A percentile compares a stretch with the other conserved stretches of the same genome.
These are phyloP conservation scores for Capsella bursapastoris DNA, from an alignment of 345 rosid species.

Conservation along the genomic window DNA sequence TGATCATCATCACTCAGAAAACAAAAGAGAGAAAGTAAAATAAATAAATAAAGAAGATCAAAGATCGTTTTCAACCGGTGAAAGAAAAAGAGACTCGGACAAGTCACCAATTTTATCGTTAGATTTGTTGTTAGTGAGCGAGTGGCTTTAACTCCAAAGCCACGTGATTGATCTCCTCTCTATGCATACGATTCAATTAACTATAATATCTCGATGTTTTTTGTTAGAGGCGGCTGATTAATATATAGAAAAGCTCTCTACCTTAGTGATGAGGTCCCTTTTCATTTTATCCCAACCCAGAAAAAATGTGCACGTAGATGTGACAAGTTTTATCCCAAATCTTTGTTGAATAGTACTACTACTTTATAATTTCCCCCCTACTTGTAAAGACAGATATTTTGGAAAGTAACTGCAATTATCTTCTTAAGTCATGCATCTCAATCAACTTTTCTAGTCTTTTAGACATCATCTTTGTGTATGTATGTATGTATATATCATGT, in stretches of 20 bases:
- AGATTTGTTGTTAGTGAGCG: conserved; percentile 22
- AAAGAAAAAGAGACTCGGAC: conserved; percentile 36
- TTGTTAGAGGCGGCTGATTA: conserved; percentile 30
- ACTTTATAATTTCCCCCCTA: conserved; percentile 3
- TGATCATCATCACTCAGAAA: conserved; percentile 43
- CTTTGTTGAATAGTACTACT: conserved; percentile 17
- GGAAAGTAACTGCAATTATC: conserved; percentile 31
- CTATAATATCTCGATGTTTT: conserved; percentile 17
- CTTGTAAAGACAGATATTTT: conserved; percentile 33
- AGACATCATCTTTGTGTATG: conserved; percentile 24
- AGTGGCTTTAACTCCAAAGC: conserved; percentile 26
- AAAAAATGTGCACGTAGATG: conserved; percentile 21
- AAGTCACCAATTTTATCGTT: conserved; percentile 41
- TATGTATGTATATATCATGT: conserved; percentile 28
- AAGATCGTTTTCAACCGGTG: conserved; percentile 36
- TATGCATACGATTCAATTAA: conserved; percentile 3
- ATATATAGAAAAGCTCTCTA: neutral
- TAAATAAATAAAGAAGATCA: conserved; percentile 27
- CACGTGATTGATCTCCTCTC: conserved; percentile 32
- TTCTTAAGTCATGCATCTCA: conserved; percentile 29
- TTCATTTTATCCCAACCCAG: conserved; percentile 13
- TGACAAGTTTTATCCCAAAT: conserved; percentile 38
- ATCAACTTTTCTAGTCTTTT: conserved; percentile 26
- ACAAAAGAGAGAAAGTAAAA: neutral
- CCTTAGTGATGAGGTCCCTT: conserved; percentile 19